A percentile compares a stretch with the other conserved stretches of the same genome.
Conservation (phyloP, 2,329 filamentous ascomycete genomes). For the Cytospora leucostoma region DNA sequence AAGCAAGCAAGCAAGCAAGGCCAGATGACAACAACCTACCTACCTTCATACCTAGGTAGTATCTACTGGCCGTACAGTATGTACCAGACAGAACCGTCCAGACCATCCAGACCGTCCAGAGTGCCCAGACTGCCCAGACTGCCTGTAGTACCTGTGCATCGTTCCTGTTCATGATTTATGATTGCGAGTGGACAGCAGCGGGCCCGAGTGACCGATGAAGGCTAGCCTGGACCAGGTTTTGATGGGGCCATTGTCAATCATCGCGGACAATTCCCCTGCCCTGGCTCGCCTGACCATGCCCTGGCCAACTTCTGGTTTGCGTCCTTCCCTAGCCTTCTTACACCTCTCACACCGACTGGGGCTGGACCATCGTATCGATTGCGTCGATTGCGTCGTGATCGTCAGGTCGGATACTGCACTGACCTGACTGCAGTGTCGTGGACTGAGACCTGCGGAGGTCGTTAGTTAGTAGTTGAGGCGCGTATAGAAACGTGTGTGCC, state of each 20-base stretch:
- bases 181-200: conserved; percentile 27
- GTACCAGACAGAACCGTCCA: neutral
- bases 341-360: neutral
- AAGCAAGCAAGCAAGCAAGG: neutral
- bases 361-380: neutral
- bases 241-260: conserved; percentile 10
- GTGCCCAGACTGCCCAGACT: too few species aligned
- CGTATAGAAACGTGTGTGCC: neutral
- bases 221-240: conserved; percentile 19
- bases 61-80: neutral
- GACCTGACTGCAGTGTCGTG: neutral
- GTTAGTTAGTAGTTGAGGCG: too few species aligned
- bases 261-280: neutral
- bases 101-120: too few species aligned
- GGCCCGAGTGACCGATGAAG: conserved; percentile 18
- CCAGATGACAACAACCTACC: neutral
- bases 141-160: conserved; percentile 3
- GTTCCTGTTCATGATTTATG: conserved; percentile 2
- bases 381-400: neutral
- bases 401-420: neutral
- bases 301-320: neutral
- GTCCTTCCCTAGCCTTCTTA: neutral
- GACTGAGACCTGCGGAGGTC: too few species aligned
- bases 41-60: too few species aligned
- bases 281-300: conserved; percentile 1